Evolutionary conservation across 2,329 filamentous ascomycete genomes (phyloP).

Genomic region (Penicillium vulpinum): DNA sequence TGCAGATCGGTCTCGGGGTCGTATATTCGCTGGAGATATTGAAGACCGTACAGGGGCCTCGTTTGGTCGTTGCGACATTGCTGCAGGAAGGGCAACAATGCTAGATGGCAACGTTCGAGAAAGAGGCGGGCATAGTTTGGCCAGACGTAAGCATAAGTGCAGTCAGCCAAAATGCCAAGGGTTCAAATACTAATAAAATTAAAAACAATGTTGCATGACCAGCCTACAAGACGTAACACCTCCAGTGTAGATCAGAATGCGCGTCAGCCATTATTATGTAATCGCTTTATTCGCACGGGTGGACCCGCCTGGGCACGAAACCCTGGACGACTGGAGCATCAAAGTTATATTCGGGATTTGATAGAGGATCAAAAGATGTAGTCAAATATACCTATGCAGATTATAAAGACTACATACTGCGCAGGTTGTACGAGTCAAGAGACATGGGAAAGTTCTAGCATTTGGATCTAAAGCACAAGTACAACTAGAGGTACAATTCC

Average conservation of each 20-base stretch:
- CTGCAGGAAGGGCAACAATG: conserved; percentile 16
- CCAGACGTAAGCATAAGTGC: conserved; percentile 23
- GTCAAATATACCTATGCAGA: no score
- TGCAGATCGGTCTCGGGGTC: background rate
- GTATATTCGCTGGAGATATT: conserved; percentile 18
- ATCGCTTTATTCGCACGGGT: conserved; percentile 1
- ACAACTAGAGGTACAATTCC: conserved; percentile 44
- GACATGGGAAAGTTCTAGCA: conserved; percentile 34
- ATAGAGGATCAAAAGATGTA: background rate
- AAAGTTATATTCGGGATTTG: background rate
- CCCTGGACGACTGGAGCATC: background rate
- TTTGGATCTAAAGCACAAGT: conserved; percentile 39
- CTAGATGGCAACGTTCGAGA: conserved; percentile 24
- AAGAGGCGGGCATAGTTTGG: conserved; percentile 21
- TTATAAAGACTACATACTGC: no score
- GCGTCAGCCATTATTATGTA: conserved; percentile 11
- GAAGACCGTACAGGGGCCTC: conserved; percentile 15
- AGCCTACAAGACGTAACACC: background rate
- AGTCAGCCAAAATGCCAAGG: background rate
- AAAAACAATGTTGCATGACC: conserved; percentile 1
- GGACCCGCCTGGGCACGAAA: background rate
- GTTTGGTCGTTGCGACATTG: conserved; percentile 26
- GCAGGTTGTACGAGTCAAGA: conserved; percentile 6
- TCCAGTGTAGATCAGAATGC: conserved; percentile 19
- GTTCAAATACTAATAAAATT: background rate